These are phyloP conservation scores for Stagonosporopsis vannaccii DNA, from an alignment of 2,329 filamentous ascomycete genomes.

Conservation along the genomic window DNA sequence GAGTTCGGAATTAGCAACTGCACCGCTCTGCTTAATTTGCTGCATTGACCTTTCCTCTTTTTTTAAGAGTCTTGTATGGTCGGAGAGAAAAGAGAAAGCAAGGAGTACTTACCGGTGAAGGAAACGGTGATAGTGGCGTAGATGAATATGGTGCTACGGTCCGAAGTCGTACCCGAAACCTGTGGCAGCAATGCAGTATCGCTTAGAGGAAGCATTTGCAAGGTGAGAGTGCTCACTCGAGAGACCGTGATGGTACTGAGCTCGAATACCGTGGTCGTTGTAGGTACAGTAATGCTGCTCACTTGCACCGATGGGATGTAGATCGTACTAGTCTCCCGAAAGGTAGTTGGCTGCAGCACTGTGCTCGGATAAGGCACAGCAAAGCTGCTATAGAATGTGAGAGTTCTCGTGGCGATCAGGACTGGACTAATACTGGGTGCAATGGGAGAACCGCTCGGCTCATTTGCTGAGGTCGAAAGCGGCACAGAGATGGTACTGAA, in stretches of 20 bases:
- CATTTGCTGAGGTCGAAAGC: neutral
- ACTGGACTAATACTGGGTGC: neutral
- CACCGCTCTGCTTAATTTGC: too few relatives aligned
- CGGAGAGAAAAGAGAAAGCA: too few relatives aligned
- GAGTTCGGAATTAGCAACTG: neutral
- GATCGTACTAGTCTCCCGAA: neutral
- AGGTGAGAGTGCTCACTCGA: neutral
- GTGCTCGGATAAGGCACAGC: neutral
- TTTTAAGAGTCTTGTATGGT: too few relatives aligned
- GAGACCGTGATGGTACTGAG: neutral
- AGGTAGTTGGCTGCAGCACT: neutral
- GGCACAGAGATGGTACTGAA: neutral
- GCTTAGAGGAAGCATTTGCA: too few relatives aligned
- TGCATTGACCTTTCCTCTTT: too few relatives aligned
- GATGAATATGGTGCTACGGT: neutral
- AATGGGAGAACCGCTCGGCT: neutral
- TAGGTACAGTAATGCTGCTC: neutral
- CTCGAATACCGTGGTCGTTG: neutral
- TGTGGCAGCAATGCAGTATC: too few relatives aligned
- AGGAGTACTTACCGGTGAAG: neutral
- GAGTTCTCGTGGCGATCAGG: neutral
- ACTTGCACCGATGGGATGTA: neutral
- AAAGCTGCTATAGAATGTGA: neutral
- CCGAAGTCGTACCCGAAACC: neutral
- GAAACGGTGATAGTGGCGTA: neutral